phyloP scores from a whole-genome alignment of 1,284 basidiomycete species.

The Ceratobasidium sp. region DNA sequence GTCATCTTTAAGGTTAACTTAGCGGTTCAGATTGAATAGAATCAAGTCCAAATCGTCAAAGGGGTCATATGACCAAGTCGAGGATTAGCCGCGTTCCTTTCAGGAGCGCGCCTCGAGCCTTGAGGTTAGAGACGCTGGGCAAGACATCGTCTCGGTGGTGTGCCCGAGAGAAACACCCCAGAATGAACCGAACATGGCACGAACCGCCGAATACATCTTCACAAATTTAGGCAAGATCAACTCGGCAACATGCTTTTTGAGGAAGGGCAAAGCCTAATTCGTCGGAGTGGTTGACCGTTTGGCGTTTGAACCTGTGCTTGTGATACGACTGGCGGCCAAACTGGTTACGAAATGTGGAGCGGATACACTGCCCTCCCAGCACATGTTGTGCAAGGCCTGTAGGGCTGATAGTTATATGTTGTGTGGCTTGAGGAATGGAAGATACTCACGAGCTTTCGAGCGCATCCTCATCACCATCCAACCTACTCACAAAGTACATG shows the following conservation, averaged over 20 bases:
- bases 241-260: no score
- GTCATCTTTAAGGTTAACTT: no score
- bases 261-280: background rate
- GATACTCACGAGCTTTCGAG: conserved; percentile 79
- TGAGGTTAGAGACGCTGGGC: background rate
- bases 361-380: background rate
- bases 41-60: no score
- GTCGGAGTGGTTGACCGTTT: background rate
- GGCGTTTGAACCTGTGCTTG: background rate
- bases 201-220: no score
- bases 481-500: background rate
- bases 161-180: background rate
- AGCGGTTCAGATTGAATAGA: no score
- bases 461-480: conserved; percentile 58
- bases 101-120: background rate
- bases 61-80: no score
- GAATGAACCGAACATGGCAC: background rate
- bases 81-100: conserved; percentile 49
- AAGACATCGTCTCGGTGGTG: background rate
- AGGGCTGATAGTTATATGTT: conserved; percentile 57
- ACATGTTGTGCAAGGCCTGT: conserved; percentile 52
- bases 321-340: background rate
- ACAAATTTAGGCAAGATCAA: no score
- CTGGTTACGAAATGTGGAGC: background rate
- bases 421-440: conserved; percentile 46